Evolutionary conservation across 805 yeast genomes (phyloP).

Genomic region (Kodamaea hsintzibuensis): DNA sequence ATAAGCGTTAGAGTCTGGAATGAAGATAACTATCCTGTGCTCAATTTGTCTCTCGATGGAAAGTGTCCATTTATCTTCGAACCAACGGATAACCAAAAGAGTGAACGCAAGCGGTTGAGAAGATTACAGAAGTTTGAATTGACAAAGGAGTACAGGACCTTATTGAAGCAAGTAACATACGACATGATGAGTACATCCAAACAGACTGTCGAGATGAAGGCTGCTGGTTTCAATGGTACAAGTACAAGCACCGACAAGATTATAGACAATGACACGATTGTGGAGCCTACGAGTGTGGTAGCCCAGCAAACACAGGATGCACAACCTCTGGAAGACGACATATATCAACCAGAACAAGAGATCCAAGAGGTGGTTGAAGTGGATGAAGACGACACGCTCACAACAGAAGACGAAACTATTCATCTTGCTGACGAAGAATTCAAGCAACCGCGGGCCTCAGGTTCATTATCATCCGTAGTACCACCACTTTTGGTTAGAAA

Average conservation of each 20-base stretch:
- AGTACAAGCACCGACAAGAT: slow-evolving; percentile 29
- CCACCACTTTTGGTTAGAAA: slow-evolving; percentile 34
- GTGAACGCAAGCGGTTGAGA: slow-evolving; percentile 41
- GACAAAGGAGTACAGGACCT: slow-evolving; percentile 41
- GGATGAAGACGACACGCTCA: slow-evolving; percentile 12
- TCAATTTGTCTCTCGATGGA: slow-evolving; percentile 66
- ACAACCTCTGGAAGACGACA: slow-evolving; percentile 10
- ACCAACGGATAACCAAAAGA: slow-evolving; percentile 37
- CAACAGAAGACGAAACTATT: slow-evolving; percentile 10
- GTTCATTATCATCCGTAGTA: slow-evolving; percentile 15
- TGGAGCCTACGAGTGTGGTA: slow-evolving; percentile 12
- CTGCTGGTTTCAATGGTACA: slow-evolving; percentile 21
- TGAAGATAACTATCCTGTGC: slow-evolving; percentile 52
- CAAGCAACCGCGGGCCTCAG: slow-evolving; percentile 7
- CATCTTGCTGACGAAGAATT: slow-evolving; percentile 16
- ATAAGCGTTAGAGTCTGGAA: slow-evolving; percentile 81
- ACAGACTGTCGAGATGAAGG: slow-evolving; percentile 18
- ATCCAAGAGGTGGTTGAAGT: slow-evolving; percentile 9
- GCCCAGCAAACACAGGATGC: slow-evolving; percentile 7
- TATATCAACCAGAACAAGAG: slow-evolving; percentile 14
- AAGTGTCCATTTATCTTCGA: slow-evolving; percentile 82
- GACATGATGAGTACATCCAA: slow-evolving; percentile 32
- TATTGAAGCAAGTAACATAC: slow-evolving; percentile 35
- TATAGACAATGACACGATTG: slow-evolving; percentile 19
- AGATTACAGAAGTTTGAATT: slow-evolving; percentile 42